Base-by-base conservation (phyloP, 306 rosid species). In the Citrullus amarus region DNA sequence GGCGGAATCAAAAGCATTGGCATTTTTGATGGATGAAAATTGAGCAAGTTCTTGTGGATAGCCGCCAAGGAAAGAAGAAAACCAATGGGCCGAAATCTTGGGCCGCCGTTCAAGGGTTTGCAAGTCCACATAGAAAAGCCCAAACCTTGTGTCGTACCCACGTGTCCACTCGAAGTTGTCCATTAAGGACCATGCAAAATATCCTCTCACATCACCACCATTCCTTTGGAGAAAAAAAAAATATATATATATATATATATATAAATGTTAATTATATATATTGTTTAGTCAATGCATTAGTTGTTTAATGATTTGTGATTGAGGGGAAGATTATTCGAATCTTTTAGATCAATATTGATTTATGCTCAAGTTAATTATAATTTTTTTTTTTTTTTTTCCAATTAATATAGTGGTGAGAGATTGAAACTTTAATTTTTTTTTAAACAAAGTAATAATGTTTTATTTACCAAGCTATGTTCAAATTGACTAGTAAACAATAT, bases 141-240 rank as follows among this genome's bases (percentile, higher is more conserved):
- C 97, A 85, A 84, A 92, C 71, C 80, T 85, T 4, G 5, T 30
- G 41, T 12, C 44, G 72, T 83, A 92, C 18, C 94, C 97, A 32
- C 34, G 1, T 9, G 14, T 0, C 94, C 92, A 91, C 81, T 91
- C 92, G 60, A 90, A 88, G 73, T 85, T 88, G 79, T 91, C 94
- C 79, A 90, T 28, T 83, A 89, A 80, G 18, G 92, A 81, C 94
- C 97, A 91, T 63, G 78, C 43, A 80, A 89, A 77, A 79, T 91
- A 91, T 66, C 94, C 97, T 63, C 89, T 86, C 50, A 90, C 92
- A 57, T 90, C 88, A 34, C 92, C 94, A 56, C 94, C 94, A 54
- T 88, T 82, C 81, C 92, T 22, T 22, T 22, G 22, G 22, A 22
- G 0, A 22, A 22, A 22, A 22, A 22, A 22, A 22, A 22, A 22